These are phyloP conservation scores for Phytophthora multivora DNA, from an alignment of 352 stramenopile species.

Conservation along the genomic window DNA sequence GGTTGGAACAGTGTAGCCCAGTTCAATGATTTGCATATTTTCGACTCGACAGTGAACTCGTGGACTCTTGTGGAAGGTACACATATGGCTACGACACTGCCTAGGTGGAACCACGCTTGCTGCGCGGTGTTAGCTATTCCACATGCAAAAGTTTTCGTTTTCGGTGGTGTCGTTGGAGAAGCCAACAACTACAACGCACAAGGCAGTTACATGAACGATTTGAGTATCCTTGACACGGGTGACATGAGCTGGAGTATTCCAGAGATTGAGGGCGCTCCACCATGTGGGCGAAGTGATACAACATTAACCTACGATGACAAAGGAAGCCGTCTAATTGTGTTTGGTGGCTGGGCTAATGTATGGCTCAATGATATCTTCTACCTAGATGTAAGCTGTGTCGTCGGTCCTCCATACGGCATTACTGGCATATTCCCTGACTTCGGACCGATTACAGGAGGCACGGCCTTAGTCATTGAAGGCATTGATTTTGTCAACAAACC, in stretches of 20 bases:
- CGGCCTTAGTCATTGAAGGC: conserved; percentile 84
- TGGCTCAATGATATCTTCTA: conserved; percentile 94
- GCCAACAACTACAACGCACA: conserved; percentile 86
- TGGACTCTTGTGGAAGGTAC: conserved; percentile 86
- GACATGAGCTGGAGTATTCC: conserved; percentile 89
- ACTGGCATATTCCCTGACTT: conserved; percentile 87
- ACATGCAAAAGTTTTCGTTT: conserved; percentile 96
- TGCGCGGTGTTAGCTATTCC: conserved; percentile 95
- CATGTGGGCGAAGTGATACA: conserved; percentile 91
- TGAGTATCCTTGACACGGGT: conserved; percentile 94
- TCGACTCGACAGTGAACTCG: conserved; percentile 85
- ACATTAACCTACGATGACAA: conserved; percentile 95
- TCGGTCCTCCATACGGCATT: conserved; percentile 96
- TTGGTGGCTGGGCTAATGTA: conserved; percentile 95
- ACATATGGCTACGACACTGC: conserved; percentile 74
- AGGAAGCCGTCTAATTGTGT: conserved; percentile 91
- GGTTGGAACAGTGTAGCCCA: conserved; percentile 95
- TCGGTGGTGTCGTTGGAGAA: conserved; percentile 94
- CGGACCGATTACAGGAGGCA: conserved; percentile 93
- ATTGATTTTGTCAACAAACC: conserved; percentile 92
- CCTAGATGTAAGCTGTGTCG: conserved; percentile 94
- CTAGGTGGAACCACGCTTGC: conserved; percentile 95
- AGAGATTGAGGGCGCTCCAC: conserved; percentile 77
- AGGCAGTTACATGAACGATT: conserved; percentile 88
- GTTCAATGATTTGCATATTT: conserved; percentile 96